Evolutionary conservation across 106 monocot species (phyloP).

Genomic region (Cymbidium sinense): DNA sequence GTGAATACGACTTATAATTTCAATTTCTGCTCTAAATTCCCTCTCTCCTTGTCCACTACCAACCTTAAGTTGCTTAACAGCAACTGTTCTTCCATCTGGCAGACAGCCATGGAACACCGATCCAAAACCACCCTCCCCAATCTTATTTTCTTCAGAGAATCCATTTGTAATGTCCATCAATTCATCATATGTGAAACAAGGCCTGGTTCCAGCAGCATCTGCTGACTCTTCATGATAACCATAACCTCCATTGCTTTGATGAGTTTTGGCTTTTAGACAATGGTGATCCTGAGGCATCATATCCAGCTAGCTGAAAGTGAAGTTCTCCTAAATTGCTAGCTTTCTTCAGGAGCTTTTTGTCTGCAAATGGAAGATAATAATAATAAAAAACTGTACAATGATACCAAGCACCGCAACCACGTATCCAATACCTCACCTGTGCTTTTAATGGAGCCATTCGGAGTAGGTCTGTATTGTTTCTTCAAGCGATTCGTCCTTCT

Average conservation of each 20-base stretch:
- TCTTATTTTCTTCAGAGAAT: constrained; percentile 48
- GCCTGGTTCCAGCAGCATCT: constrained; percentile 17
- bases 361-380: not conserved
- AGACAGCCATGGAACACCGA: constrained; percentile 74
- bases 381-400: not conserved
- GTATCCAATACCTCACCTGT: not conserved
- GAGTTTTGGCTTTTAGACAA: no score
- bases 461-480: not conserved
- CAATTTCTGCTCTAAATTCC: constrained; percentile 90
- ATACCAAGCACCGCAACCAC: not conserved
- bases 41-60: constrained; percentile 87
- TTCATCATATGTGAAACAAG: constrained; percentile 62
- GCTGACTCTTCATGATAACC: not conserved
- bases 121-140: constrained; percentile 90
- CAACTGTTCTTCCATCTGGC: constrained; percentile 56
- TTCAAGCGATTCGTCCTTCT: not conserved
- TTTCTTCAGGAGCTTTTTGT: not conserved
- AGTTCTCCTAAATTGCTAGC: not conserved
- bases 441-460: not conserved
- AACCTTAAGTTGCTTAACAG: constrained; percentile 79
- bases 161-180: constrained; percentile 44
- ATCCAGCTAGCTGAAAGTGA: not conserved
- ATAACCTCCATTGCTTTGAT: no score
- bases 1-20: constrained; percentile 82
- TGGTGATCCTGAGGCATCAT: constrained; percentile 6